Evolutionary conservation across 352 stramenopile species (phyloP), one percentile per base, ranked within the genome.

Genomic region (Globisporangium spiculum): DNA sequence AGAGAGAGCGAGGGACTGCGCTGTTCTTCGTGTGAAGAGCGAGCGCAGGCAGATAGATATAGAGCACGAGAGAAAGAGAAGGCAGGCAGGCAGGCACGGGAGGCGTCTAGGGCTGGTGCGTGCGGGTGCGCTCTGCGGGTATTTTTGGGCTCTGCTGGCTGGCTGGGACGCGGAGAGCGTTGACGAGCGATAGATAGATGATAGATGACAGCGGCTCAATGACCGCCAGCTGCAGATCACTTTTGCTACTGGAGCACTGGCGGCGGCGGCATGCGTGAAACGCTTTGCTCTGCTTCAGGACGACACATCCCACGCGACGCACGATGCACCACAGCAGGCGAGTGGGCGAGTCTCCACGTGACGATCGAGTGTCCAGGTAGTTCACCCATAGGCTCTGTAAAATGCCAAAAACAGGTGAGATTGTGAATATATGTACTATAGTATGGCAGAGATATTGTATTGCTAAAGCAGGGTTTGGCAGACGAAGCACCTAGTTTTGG

Each of bases 121-220:
- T 27, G 52, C 1, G 12, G n/a, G 24, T 32, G 52, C n/a, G 44
- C 44, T n/a, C 18, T 22, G 44, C 18, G 24, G 24, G 52, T 58
- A 58, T 58, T 58, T 57, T 58, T 58, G 52, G 52, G 52, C 52
- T 58, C 52, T 58, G 52, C 22, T 58, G 22, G 22, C 4, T 44
- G 36, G 38, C 41, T 50, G 44, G 44, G 44, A 52, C 44, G 44
- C 44, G 16, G 44, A 52, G 44, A 57, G 38, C 38, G 38, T 46
- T 32, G 22, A 38, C 22, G 20, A 9, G 22, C 9, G 22, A 57
- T 27, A 10, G 38, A 46, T 46, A 46, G 38, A 46, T 46, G 38
- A 20, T 20, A 20, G 38, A 24, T 57, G n/a, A 12, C 14, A 20
- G 38, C 30, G n/a, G 22, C 22, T 30, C 50, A 2, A 10, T 57